Base-by-base conservation (phyloP, 176 grass and related monocot species). In the Aegilops sharonensis region DNA sequence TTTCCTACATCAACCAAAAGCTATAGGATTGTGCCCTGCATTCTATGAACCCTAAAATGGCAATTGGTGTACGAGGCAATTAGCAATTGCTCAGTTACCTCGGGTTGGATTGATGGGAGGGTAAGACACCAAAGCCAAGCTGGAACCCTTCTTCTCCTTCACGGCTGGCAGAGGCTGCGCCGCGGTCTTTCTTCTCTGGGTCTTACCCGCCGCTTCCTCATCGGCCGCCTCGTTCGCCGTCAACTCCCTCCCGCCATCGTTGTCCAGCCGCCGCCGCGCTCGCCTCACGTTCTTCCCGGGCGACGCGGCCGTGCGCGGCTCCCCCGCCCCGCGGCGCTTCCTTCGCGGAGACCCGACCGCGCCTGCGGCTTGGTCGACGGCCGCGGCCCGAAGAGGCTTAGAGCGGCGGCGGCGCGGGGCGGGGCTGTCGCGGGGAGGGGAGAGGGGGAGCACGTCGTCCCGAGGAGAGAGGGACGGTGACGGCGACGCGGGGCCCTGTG, bases 121-220 rank as follows among this genome's bases (percentile, higher is more conserved):
- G 75, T 62, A 29, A 76, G 80, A 43, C 69, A 75, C 87, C 48
- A 92, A 47, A 25, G 78, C 81, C 45, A 87, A 60, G 82, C 82
- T 77, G 47, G 75, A 68, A 64, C 72, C 89, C 37, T 88, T 77
- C 36, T 91, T 62, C 86, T 80, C 77, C 80, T 83, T 63, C 45
- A 69, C 76, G 0, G 83, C 18, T 30, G 40, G 8, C 21, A 18
- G 21, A 63, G 64, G 31, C 52, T 24, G 32, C 68, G 31, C 17
- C 0, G 34, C 35, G 18, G 50, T 31, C 85, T 75, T 93, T 71
- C 78, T 59, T 85, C 76, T 85, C 59, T 84, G 83, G 11, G 71
- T 73, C 70, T 82, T 93, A 48, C 70, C 72, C 8, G 35, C 42
- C 17, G 39, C 77, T 29, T 84, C 93, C 24, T 91, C 91, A 24